Evolutionary conservation across 805 yeast species (phyloP), one percentile per base, ranked within the genome.

Genomic region (Clavispora santaluciae): DNA sequence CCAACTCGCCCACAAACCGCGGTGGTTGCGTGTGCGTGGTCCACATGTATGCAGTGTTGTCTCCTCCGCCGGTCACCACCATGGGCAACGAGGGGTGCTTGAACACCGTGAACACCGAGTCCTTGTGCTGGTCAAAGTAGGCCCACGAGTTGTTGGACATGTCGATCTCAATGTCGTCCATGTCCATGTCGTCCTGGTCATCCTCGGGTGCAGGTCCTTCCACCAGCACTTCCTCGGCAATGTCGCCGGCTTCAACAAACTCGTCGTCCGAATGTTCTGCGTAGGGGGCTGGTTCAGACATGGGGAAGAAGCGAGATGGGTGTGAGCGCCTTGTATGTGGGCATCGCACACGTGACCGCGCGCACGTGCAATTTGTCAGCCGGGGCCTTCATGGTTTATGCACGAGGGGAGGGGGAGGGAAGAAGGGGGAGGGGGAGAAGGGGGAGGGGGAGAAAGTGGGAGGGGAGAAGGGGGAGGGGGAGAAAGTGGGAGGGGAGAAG

Each of bases 1-100:
- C 68, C 44, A 93, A 67, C 53, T 85, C 81, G 29, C 85, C 81
- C 2, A 88, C 90, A 42, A 85, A 72, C 47, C 81, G 78, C 9
- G 96, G 87, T 23, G 96, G 95, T 45, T 78, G 80, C 2, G 87
- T 73, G 61, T 88, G 95, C 1, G 95, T 83, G 4, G 96, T 88
- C 98, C 98, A 93, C 54, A 93, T 59, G 59, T 79, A 86, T 1
- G 90, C 96, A 20, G 78, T 70, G 60, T 91, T 82, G 61, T 93
- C 99, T 44, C 95, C 98, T 31, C 96, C 98, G 22, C 99, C 99
- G 17, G 91, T 76, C n/a, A 82, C 83, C 7, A 86, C 93, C 60
- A 83, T 62, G 13, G 97, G 97, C 44, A 89, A 70, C 6, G 72
- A 72, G 29, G 97, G 97, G 60, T 93, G 97, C 6, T 81, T 68